Conservation (phyloP, 1,139 yeast species). For the Yamadazyma songkhlaensis region DNA sequence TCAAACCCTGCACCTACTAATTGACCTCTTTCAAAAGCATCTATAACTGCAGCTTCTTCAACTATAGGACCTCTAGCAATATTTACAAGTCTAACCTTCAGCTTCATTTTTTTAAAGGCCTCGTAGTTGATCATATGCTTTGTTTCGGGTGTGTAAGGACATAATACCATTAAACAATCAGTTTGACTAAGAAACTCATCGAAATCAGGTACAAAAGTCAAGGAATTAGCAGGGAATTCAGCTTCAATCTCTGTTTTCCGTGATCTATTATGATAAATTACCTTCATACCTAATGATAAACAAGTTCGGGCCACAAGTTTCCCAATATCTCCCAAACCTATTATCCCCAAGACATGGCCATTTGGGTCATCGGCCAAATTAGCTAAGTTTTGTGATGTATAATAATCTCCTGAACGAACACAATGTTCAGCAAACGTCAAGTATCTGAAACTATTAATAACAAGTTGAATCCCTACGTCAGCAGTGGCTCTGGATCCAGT, state of each 20-base stretch:
- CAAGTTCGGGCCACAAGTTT: conserved; percentile 29
- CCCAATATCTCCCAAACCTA: conserved; percentile 38
- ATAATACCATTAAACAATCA: conserved; percentile 32
- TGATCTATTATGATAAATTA: conserved; percentile 27
- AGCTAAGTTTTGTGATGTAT: conserved; percentile 23
- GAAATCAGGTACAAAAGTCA: conserved; percentile 20
- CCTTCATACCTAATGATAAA: conserved; percentile 31
- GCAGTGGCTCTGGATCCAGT: conserved; percentile 36
- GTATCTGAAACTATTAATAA: conserved; percentile 26
- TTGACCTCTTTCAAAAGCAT: conserved; percentile 34
- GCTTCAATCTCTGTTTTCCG: conserved; percentile 20
- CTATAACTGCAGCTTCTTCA: conserved; percentile 32
- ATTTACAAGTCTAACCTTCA: conserved; percentile 30
- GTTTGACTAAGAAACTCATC: conserved; percentile 25
- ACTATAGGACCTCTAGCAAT: conserved; percentile 40
- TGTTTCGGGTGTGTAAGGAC: conserved; percentile 30
- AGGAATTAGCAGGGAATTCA: conserved; percentile 16
- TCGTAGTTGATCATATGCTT: conserved; percentile 26
- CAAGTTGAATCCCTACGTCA: conserved; percentile 28
- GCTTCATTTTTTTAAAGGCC: conserved; percentile 29
- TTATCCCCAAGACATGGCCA: conserved; percentile 31
- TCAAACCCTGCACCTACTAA: conserved; percentile 39
- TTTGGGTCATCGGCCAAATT: conserved; percentile 25
- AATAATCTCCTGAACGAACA: conserved; percentile 26
- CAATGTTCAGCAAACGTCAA: conserved; percentile 31